Conservation (phyloP, 1,284 basidiomycete genomes). For the Hemileia vastatrix region DNA sequence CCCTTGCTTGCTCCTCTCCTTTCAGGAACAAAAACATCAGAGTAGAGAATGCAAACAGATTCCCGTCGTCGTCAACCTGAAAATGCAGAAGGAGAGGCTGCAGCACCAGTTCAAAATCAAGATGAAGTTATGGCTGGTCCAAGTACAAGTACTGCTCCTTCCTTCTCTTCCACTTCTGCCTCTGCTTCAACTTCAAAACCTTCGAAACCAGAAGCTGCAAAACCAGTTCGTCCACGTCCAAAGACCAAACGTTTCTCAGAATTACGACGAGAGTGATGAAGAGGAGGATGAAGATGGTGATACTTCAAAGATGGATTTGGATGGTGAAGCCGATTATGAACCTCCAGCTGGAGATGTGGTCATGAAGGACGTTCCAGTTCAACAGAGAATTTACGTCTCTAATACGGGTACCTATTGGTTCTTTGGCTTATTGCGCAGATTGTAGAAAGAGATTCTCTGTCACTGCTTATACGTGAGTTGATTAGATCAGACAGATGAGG, state of each 20-base stretch:
- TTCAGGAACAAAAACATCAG: slow-evolving; percentile 33
- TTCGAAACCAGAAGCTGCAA: neutral
- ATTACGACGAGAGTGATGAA: slow-evolving; percentile 33
- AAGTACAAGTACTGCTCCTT: neutral
- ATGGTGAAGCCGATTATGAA: neutral
- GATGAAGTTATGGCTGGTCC: neutral
- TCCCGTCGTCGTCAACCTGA: slow-evolving; percentile 22
- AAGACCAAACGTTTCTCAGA: slow-evolving; percentile 18
- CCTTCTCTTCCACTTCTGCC: neutral
- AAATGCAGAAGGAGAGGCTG: neutral
- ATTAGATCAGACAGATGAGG: too few species aligned
- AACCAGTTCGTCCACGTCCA: neutral
- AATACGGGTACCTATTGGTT: slow-evolving; percentile 24
- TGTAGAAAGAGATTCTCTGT: slow-evolving; percentile 37
- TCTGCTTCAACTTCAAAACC: neutral
- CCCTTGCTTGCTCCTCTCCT: too few species aligned
- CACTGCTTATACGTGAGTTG: slow-evolving; percentile 40
- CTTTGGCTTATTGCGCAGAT: slow-evolving; percentile 34
- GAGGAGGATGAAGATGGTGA: slow-evolving; percentile 26
- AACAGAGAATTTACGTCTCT: neutral
- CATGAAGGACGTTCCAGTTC: neutral
- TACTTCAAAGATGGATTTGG: neutral
- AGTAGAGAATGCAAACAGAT: slow-evolving; percentile 35
- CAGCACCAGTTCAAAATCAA: neutral
- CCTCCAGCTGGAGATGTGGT: too few species aligned